Base-by-base conservation (phyloP, 129 eudicot genomes). In the Escallonia rubra region DNA sequence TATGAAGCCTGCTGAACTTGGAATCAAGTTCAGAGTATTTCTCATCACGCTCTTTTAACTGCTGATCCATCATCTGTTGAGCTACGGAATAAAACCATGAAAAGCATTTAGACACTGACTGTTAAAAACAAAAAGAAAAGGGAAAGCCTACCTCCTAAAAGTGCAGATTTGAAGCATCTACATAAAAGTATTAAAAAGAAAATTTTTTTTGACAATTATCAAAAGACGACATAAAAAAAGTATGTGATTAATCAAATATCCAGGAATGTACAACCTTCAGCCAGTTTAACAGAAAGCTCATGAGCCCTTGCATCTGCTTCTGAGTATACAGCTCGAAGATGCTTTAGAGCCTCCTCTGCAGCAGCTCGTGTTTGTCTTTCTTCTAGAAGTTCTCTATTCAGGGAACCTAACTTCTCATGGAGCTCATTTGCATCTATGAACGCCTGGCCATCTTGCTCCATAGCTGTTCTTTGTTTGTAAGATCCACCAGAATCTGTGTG, bases 1-100 rank as follows among this genome's bases (percentile, higher is more conserved):
- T 94, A 76, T 94, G 99, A 87, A 94, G 99, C 77, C 99, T 81
- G 78, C 72, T 94, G 65, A 94, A 78, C 81, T 94, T 94, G 68
- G 96, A 73, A 80, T 94, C 99, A 71, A 94, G 96, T 63, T 94
- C 99, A 49, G 89, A 75, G 53, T 85, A 82, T 71, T 94, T 94
- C 71, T 87, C 96, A 57, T 94, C 99, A 41, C 99, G 88, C 68
- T 94, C 97, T 81, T 90, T 94, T 52, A 94, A 61, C 75, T 94
- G 97, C 77, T 85, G 85, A 63, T 87, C 97, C 84, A 87, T 74
- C 78, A 85, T 90, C 85, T 82, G 81, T 66, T 90, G 80, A 79
- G 87, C 99, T 94, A 82, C 75, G 55, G 65, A 72, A 63, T 75
- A 38, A 71, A 70, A 82, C 65, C 73, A 65, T 5, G 40, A 66